These are phyloP conservation scores for Didymella pomorum DNA, from an alignment of 2,329 filamentous ascomycete genomes.

Conservation along the genomic window DNA sequence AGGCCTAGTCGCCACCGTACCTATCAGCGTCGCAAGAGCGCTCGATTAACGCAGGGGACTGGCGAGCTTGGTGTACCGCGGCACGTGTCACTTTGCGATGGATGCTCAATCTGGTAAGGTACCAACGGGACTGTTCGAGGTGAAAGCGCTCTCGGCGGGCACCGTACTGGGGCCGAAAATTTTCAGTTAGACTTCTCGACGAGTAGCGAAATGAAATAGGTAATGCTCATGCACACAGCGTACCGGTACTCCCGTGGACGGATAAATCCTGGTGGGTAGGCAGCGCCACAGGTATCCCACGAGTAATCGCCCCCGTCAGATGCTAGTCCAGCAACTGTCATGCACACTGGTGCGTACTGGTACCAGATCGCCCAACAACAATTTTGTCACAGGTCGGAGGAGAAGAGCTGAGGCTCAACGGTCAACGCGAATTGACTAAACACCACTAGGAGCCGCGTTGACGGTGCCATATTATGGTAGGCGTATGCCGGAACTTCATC, in stretches of 20 bases:
- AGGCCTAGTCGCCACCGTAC: slow-evolving; percentile 8
- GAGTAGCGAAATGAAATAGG: slow-evolving; percentile 12
- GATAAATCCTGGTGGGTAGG: slow-evolving; percentile 32
- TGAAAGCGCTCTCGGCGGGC: slow-evolving; percentile 17
- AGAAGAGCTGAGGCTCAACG: slow-evolving; percentile 24
- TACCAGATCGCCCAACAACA: slow-evolving; percentile 11
- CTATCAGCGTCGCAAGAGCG: slow-evolving; percentile 32
- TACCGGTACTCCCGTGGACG: slow-evolving; percentile 20
- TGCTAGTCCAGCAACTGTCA: slow-evolving; percentile 30
- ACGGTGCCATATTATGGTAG: background rate
- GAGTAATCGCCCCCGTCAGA: slow-evolving; percentile 30
- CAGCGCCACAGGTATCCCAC: slow-evolving; percentile 33
- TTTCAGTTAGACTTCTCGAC: slow-evolving; percentile 14
- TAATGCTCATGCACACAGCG: slow-evolving; percentile 22
- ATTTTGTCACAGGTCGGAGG: slow-evolving; percentile 1
- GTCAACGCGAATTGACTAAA: slow-evolving; percentile 22
- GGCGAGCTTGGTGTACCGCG: slow-evolving; percentile 26
- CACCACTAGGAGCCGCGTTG: slow-evolving; percentile 5
- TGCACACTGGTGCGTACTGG: slow-evolving; percentile 16
- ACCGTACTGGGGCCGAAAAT: slow-evolving; percentile 19
- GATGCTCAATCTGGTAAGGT: slow-evolving; percentile 20
- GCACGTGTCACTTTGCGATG: slow-evolving; percentile 33
- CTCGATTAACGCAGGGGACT: slow-evolving; percentile 29
- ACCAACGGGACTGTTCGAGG: slow-evolving; percentile 16
- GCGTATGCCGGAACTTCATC: slow-evolving; percentile 31